A percentile compares a stretch with the other conserved stretches of the same genome.
Evolutionary conservation across 139 green algal species (phyloP).

Genomic region (Chlamydomonas eustigma): DNA sequence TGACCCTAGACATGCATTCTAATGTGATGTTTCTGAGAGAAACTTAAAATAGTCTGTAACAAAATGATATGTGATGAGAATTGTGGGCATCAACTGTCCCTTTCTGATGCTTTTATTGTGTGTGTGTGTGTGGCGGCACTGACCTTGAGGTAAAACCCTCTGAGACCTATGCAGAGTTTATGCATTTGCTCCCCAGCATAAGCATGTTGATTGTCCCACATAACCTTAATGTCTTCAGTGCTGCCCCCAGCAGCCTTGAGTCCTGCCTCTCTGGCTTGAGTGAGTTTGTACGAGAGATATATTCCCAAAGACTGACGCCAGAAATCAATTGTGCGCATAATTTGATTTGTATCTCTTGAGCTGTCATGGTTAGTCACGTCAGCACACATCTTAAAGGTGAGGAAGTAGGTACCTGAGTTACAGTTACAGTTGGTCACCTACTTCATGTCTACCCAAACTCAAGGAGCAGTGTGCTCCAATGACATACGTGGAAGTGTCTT

Average conservation of each 20-base stretch:
- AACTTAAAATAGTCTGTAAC: too few species aligned
- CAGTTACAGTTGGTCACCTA: too few species aligned
- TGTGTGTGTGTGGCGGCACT: background rate
- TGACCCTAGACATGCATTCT: too few species aligned
- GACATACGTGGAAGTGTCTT: too few species aligned
- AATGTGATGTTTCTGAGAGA: too few species aligned
- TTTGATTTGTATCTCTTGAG: slow-evolving; percentile 13
- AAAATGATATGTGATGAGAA: background rate
- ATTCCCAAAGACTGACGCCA: slow-evolving; percentile 65
- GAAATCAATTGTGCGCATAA: slow-evolving; percentile 63
- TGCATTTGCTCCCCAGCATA: slow-evolving; percentile 77
- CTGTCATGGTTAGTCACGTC: too few species aligned
- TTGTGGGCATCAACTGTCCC: background rate
- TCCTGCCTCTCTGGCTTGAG: slow-evolving; percentile 45
- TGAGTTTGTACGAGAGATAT: slow-evolving; percentile 76
- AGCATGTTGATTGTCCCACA: slow-evolving; percentile 73
- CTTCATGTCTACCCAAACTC: too few species aligned
- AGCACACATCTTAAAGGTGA: too few species aligned
- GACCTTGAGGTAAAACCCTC: slow-evolving; percentile 90
- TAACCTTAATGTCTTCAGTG: slow-evolving; percentile 7
- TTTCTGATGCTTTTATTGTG: too few species aligned
- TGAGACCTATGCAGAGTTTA: slow-evolving; percentile 68
- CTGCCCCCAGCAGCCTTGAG: background rate
- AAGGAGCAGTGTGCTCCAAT: too few species aligned
- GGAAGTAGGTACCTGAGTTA: too few species aligned